Base-by-base conservation (phyloP, 495 filamentous ascomycete species). In the Trichoderma reesei region DNA sequence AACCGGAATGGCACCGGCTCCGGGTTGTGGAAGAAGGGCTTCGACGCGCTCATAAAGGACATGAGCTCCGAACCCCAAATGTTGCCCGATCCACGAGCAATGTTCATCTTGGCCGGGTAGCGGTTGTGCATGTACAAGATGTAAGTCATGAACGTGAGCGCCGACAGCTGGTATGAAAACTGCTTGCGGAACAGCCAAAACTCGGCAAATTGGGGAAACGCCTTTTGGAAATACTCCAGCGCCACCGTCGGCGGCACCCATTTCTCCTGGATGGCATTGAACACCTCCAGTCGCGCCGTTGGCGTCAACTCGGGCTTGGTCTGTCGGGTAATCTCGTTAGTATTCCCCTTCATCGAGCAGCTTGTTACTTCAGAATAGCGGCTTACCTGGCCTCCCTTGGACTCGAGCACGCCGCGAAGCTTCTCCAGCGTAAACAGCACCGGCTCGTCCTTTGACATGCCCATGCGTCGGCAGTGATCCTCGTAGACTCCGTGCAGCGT, bases 131-230 rank as follows among this genome's bases (percentile, higher is more conserved):
- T 97, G 79, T 91, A 90, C 78, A 99, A 89, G 65, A 95, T 88
- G 72, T 96, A 98, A 41, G 95, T 99, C 89, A 99, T 96, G 79
- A 98, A 99, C 13, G 92, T 96, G 63, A 97, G 82, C 2, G 92
- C 87, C n/a, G 94, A 92, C 60, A 96, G 86, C 75, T 98, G 94
- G 76, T 97, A 97, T 37, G 90, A 87, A 74, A 98, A 97, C 64
- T 96, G 91, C 60, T 92, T 86, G 51, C 93, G 87, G 88, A 99
- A 99, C 44, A 98, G 85, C 90, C 92, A 98, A 82, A 98, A 96
- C 69, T 96, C 92, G 33, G 89, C 82, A 71, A 88, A 98, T 54
- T 90, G 89, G 63, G 94, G 90, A 75, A 93, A 96, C 9, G 85
- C 90, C 65, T 84, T 80, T 72, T 91, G 86, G 85, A 96, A 98